Conservation (phyloP, 164 flowering plant species). For the Chimonanthus praecox region DNA sequence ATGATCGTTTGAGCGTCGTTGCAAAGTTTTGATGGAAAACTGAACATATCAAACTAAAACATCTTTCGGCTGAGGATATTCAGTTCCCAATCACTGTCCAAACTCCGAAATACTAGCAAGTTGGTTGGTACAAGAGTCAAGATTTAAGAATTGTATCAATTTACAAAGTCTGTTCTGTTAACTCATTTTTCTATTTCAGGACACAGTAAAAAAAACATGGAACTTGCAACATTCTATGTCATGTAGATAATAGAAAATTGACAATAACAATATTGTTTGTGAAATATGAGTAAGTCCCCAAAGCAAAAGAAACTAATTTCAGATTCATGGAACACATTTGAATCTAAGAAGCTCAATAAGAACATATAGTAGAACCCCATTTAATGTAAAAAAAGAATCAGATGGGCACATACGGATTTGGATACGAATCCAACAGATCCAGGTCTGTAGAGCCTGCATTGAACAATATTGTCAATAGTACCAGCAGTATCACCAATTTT, state of each 20-base stretch:
- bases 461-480: conserved; percentile 86
- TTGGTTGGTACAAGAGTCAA: too few species aligned
- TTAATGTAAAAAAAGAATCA: not conserved
- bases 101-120: too few species aligned
- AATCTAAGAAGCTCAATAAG: not conserved
- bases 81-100: too few species aligned
- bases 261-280: not conserved
- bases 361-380: not conserved
- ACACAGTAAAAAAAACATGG: too few species aligned
- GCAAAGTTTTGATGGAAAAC: too few species aligned
- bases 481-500: conserved; percentile 97
- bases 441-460: conserved; percentile 98
- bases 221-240: not conserved
- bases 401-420: conserved; percentile 67
- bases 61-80: too few species aligned
- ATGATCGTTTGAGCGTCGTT: too few species aligned
- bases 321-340: not conserved
- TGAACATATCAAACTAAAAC: too few species aligned
- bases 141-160: too few species aligned
- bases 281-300: not conserved
- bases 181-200: too few species aligned
- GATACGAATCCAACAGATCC: conserved; percentile 99
- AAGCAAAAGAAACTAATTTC: too few species aligned
- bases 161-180: too few species aligned
- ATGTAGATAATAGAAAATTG: not conserved